phyloP scores from a whole-genome alignment of 1,284 basidiomycete genomes.

The Cutaneotrichosporon arboriforme region DNA sequence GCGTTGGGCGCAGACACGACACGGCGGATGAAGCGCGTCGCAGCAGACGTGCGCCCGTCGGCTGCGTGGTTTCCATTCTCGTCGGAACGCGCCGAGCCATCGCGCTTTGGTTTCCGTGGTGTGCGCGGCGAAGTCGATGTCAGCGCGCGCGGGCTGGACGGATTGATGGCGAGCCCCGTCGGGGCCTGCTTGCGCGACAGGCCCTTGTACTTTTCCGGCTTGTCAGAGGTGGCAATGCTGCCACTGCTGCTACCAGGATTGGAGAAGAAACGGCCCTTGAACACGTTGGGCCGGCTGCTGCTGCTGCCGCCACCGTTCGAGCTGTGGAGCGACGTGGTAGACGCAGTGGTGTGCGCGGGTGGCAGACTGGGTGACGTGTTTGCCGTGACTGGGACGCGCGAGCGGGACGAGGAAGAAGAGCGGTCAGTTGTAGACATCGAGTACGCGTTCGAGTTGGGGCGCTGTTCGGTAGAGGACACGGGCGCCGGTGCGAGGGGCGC shows the following conservation, averaged over 20 bases:
- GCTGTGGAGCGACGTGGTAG: conserved; percentile 16
- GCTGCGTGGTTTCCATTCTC: conserved; percentile 5
- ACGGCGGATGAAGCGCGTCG: conserved; percentile 80
- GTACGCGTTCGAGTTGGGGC: conserved; percentile 18
- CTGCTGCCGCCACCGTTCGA: conserved; percentile 8
- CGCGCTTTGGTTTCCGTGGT: background rate
- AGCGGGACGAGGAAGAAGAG: conserved; percentile 18
- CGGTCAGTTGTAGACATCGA: conserved; percentile 19
- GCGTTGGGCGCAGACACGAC: conserved; percentile 96
- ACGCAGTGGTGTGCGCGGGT: conserved; percentile 3
- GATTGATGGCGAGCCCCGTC: background rate
- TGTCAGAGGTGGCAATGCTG: conserved; percentile 6
- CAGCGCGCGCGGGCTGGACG: background rate
- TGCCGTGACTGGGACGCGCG: conserved; percentile 1
- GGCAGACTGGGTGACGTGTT: conserved; percentile 3
- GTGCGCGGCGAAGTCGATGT: conserved; percentile 1
- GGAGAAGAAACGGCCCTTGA: conserved; percentile 44
- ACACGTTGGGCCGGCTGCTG: conserved; percentile 20
- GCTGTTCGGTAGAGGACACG: conserved; percentile 2
- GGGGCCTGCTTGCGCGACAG: conserved; percentile 15
- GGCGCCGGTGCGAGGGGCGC: background rate
- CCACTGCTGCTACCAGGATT: conserved; percentile 18
- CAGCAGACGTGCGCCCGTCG: conserved; percentile 37
- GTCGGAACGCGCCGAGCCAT: background rate
- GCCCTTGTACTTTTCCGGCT: conserved; percentile 25